Base-by-base conservation (phyloP, 495 filamentous ascomycete species). In the Aspergillus conjunctus region DNA sequence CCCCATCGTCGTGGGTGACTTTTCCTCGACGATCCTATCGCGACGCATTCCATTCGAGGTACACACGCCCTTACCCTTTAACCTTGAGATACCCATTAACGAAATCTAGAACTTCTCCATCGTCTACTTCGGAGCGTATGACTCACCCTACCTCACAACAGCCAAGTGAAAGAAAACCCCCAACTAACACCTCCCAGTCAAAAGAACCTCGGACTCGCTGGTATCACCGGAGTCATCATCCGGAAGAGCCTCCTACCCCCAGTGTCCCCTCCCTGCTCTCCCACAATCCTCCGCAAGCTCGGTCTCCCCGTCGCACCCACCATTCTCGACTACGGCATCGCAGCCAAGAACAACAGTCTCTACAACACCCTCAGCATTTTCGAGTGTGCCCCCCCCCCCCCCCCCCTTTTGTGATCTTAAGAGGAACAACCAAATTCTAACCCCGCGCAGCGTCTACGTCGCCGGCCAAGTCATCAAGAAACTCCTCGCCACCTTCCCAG, bases 291-390 rank as follows among this genome's bases (percentile, higher is more conserved):
- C 58, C 83, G 91, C 55, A 81, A 86, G 48, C 83, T 96, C n/a
- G 86, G 85, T 11, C 78, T 96, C 20, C 89, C 90, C 14, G 46
- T 68, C 45, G 83, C 92, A 39, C 87, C 88, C 2, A 81, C 91
- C 8, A 83, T 97, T 41, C 76, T 97, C 44, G 85, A 91, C 71
- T 98, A 92, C 72, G 83, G 88, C 49, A 88, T 83, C 0, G 85
- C 90, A 39, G 88, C 90, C 18, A 92, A 92, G 79, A 92, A 92
- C 74, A 92, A 92, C 77, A 91, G 87, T 62, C 80, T 98, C 54
- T 96, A 97, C 77, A 97, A 97, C 77, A 98, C 93, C 3, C 81
- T 98, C 26, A 91, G 90, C 61, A 97, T 98, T 66, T 96, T 97
- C 73, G 91, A 91, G 77, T 85, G 68, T 54, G 79, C 55, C 31